Evolutionary conservation across 2,329 filamentous ascomycete genomes (phyloP), one percentile per base, ranked within the genome.

Genomic region (Aspergillus sp.): DNA sequence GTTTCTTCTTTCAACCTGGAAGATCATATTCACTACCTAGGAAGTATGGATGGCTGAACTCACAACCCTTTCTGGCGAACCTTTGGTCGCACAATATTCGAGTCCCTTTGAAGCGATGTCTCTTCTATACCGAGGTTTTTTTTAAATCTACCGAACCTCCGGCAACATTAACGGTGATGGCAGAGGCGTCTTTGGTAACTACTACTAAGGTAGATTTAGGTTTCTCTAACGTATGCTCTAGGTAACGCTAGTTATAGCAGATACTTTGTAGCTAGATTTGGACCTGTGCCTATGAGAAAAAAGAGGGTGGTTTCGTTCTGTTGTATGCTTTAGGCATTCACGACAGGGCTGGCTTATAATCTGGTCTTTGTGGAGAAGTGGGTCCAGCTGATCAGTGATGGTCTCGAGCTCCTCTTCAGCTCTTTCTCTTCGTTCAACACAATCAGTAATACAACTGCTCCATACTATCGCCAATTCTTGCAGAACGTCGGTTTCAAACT

Each of bases 111-210:
- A 54, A 48, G 17, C 53, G 45, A 20, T 17, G 45, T 42, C 30
- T 55, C 5, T 55, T 55, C 24, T 55, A 34, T 22, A 55, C 53
- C 19, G 45, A 44, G 17, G 3, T 20, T 20, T 39, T 39, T 55
- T 50, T 41, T 37, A 50, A 44, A 55, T 55, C 37, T 55, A 55
- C 39, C 34, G 52, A 46, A 48, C 30, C 11, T 54, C 52, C n/a
- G 52, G 37, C 22, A 39, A 44, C 22, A 44, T 54, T 20, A 47
- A 22, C 19, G 45, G 53, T n/a, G 53, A 50, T 20, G 33, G 34
- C 45, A 34, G 44, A 40, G 45, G 53, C 48, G 53, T 50, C 37
- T 37, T 20, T 4, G 20, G 20, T 20, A 20, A 20, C 20, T 20
- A 20, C 20, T 4, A 20, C 20, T 20, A 20, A 20, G 20, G 20